Evolutionary conservation across 495 filamentous ascomycete genomes (phyloP).

Genomic region (Lentithecium fluviatile): DNA sequence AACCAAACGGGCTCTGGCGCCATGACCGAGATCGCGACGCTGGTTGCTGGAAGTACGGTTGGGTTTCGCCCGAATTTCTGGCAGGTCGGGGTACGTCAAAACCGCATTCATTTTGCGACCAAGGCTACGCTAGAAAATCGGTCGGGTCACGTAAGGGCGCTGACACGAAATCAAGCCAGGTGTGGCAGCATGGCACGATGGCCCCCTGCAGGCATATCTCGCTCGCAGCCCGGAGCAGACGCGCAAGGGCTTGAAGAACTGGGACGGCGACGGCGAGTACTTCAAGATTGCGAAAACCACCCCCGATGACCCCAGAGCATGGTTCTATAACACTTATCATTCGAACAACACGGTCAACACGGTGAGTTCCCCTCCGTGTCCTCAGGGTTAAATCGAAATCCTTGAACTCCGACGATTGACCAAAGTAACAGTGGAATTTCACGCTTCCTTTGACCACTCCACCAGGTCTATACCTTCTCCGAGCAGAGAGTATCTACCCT

Average conservation of each 20-base stretch:
- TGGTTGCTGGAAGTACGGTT: constrained; percentile 16
- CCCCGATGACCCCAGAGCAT: background rate
- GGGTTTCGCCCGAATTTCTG: constrained; percentile 11
- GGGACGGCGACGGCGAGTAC: constrained; percentile 16
- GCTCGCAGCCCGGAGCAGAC: constrained; percentile 13
- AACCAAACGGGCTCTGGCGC: background rate
- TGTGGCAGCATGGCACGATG: constrained; percentile 13
- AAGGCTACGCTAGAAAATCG: background rate
- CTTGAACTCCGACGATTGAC: background rate
- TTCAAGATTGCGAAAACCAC: constrained; percentile 21
- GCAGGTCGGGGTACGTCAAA: background rate
- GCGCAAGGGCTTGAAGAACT: constrained; percentile 3
- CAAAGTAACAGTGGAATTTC: constrained; percentile 9
- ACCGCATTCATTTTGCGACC: background rate
- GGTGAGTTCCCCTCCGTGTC: background rate
- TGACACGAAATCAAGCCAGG: background rate
- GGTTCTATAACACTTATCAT: background rate
- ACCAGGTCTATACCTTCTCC: constrained; percentile 23
- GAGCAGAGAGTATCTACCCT: constrained; percentile 16
- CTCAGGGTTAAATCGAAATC: no score
- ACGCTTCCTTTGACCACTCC: constrained; percentile 20
- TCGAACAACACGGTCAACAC: background rate
- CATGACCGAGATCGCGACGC: constrained; percentile 5
- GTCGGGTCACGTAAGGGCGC: background rate
- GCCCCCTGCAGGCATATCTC: constrained; percentile 17